Evolutionary conservation across 1,284 basidiomycete species (phyloP).

Genomic region (Trametes versicolor): DNA sequence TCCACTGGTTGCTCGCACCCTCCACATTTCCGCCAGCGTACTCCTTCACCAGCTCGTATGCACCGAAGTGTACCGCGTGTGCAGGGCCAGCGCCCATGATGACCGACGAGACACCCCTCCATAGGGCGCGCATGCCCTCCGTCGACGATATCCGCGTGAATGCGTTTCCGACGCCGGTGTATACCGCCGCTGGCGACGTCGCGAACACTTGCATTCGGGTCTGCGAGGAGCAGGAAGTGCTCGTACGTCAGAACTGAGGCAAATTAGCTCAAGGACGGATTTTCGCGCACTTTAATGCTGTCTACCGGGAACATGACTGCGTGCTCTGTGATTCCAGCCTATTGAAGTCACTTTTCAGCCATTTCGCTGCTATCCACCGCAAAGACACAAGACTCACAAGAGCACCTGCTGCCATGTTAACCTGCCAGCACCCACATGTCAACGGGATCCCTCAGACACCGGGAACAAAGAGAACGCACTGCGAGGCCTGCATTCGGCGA

Average conservation of each 20-base stretch:
- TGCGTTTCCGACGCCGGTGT: slow-evolving; percentile 90
- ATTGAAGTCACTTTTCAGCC: slow-evolving; percentile 25
- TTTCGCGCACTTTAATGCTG: slow-evolving; percentile 88
- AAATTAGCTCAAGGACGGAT: background rate
- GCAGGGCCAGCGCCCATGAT: slow-evolving; percentile 98
- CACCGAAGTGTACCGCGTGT: slow-evolving; percentile 98
- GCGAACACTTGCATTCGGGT: slow-evolving; percentile 99
- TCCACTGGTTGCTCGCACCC: slow-evolving; percentile 76
- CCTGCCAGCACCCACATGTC: slow-evolving; percentile 51
- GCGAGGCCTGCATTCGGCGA: slow-evolving; percentile 79
- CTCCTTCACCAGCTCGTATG: slow-evolving; percentile 96
- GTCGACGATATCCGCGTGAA: slow-evolving; percentile 91
- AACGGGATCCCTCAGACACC: slow-evolving; percentile 3
- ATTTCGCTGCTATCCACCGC: background rate
- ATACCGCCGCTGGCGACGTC: slow-evolving; percentile 83
- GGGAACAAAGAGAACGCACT: slow-evolving; percentile 51
- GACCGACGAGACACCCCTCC: slow-evolving; percentile 98
- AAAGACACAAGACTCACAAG: slow-evolving; percentile 67
- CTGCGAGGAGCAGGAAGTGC: slow-evolving; percentile 52
- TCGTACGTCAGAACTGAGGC: background rate
- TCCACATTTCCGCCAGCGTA: slow-evolving; percentile 87
- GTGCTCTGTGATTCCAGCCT: slow-evolving; percentile 99
- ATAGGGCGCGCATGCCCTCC: slow-evolving; percentile 91
- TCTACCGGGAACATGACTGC: slow-evolving; percentile 99
- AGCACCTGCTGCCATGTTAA: slow-evolving; percentile 98